These are phyloP conservation scores for Mycena capillaripes DNA, from an alignment of 768 basidiomycete genomes.

Conservation along the genomic window DNA sequence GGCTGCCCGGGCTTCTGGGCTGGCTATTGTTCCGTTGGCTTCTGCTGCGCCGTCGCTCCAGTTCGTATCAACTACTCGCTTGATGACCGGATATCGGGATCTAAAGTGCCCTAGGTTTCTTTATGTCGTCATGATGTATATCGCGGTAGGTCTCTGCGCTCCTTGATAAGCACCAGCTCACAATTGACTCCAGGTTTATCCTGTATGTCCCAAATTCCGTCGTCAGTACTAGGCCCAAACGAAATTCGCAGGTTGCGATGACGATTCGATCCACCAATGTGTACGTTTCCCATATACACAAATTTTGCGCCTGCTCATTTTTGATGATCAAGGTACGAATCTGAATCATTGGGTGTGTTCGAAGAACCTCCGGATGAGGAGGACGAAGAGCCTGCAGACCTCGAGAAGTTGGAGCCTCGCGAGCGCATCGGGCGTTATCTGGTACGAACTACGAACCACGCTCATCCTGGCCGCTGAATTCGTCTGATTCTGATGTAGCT, in stretches of 20 bases:
- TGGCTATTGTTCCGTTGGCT: conserved; percentile 61
- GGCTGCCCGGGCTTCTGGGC: conserved; percentile 67
- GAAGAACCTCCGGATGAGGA: conserved; percentile 65
- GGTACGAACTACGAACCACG: not conserved
- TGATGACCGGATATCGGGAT: not conserved
- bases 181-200: conserved; percentile 52
- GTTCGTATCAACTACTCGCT: conserved; percentile 51
- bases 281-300: conserved; percentile 45
- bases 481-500: conserved; percentile 46
- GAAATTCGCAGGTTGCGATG: conserved; percentile 58
- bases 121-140: conserved; percentile 87
- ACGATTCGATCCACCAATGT: conserved; percentile 79
- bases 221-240: not conserved
- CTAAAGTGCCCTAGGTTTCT: conserved; percentile 60
- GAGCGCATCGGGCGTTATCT: conserved; percentile 62
- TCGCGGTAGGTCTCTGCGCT: conserved; percentile 57
- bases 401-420: conserved; percentile 50
- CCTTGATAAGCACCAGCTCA: not conserved
- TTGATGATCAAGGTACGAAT: conserved; percentile 68
- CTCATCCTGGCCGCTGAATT: not conserved
- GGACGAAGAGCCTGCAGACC: conserved; percentile 60
- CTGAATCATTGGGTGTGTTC: conserved; percentile 78
- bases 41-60: conserved; percentile 78
- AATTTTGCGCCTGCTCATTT: not conserved
- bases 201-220: conserved; percentile 44